A percentile compares a stretch with the other conserved stretches of the same genome.
Conservation (phyloP, 345 rosid genomes). For the Moricandia arvensis region DNA sequence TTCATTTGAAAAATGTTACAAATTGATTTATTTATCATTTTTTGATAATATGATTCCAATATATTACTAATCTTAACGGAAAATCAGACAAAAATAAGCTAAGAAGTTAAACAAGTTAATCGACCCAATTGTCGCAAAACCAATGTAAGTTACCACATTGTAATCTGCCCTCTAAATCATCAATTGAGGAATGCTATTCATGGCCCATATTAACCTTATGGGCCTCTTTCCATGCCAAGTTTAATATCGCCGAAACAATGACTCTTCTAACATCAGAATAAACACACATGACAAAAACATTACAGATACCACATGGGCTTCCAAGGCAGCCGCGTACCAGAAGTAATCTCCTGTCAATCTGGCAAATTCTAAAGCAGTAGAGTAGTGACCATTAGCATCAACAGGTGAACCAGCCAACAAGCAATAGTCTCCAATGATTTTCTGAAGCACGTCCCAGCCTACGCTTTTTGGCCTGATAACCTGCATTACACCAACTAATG, state of each 20-base stretch:
- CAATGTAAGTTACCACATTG: background rate
- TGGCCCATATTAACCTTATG: slow-evolving; percentile 9
- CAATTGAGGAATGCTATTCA: background rate
- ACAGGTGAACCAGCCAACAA: slow-evolving; percentile 96
- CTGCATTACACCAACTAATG: slow-evolving; percentile 46
- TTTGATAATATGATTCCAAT: background rate
- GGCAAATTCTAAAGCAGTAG: slow-evolving; percentile 82
- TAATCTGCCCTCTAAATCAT: background rate
- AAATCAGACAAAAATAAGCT: background rate
- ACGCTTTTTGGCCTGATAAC: slow-evolving; percentile 91
- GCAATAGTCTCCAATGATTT: slow-evolving; percentile 95
- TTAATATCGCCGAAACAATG: background rate
- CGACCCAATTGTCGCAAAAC: background rate
- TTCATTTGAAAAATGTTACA: background rate
- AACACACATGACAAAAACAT: background rate
- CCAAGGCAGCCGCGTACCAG: slow-evolving; percentile 95
- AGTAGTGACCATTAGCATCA: slow-evolving; percentile 96
- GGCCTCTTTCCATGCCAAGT: background rate
- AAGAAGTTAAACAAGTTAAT: background rate
- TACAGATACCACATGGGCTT: slow-evolving; percentile 15
- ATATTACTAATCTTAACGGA: background rate
- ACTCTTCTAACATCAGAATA: background rate
- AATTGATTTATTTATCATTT: background rate
- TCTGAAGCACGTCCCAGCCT: slow-evolving; percentile 93
- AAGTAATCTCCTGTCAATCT: slow-evolving; percentile 87